These are phyloP conservation scores for Tillandsia fasciculata DNA, from an alignment of 176 grass and related monocot genomes.

Conservation along the genomic window DNA sequence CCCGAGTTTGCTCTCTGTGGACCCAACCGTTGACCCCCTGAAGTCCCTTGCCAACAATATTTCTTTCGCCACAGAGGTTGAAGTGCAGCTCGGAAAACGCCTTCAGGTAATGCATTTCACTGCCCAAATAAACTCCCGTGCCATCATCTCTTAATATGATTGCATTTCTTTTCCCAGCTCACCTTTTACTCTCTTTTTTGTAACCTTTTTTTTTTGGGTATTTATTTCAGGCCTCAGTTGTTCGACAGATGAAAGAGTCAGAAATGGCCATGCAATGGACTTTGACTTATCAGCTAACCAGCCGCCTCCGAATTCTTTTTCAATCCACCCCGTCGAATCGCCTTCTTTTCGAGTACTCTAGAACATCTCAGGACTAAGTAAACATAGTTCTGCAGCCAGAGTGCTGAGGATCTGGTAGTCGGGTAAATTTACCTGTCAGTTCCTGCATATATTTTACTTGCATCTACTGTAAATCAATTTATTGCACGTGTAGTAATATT, in stretches of 20 bases:
- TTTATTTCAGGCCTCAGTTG: conserved; percentile 71
- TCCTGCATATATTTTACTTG: not conserved
- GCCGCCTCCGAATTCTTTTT: conserved; percentile 82
- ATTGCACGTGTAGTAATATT: too few species aligned
- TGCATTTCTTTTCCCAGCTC: not conserved
- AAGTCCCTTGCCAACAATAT: conserved; percentile 98
- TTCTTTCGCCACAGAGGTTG: conserved; percentile 88
- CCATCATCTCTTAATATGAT: not conserved
- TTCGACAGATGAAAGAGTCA: conserved; percentile 99
- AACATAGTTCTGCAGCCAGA: not conserved
- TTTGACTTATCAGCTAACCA: conserved; percentile 73
- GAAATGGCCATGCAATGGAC: conserved; percentile 98
- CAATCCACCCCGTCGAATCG: conserved; percentile 93
- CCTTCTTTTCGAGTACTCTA: conserved; percentile 94
- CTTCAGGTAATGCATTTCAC: conserved; percentile 53
- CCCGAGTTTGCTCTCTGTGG: conserved; percentile 82
- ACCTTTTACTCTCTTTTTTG: not conserved
- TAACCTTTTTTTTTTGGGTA: not conserved
- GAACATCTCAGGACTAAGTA: conserved; percentile 58
- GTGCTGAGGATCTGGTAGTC: not conserved
- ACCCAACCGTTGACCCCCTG: conserved; percentile 83
- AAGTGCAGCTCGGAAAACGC: conserved; percentile 81
- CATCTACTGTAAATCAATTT: not conserved
- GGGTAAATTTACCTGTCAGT: not conserved
- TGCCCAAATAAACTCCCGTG: not conserved